Base-by-base conservation (phyloP, 192 early-diverging fungal species). In the Chytriomyces sp. region DNA sequence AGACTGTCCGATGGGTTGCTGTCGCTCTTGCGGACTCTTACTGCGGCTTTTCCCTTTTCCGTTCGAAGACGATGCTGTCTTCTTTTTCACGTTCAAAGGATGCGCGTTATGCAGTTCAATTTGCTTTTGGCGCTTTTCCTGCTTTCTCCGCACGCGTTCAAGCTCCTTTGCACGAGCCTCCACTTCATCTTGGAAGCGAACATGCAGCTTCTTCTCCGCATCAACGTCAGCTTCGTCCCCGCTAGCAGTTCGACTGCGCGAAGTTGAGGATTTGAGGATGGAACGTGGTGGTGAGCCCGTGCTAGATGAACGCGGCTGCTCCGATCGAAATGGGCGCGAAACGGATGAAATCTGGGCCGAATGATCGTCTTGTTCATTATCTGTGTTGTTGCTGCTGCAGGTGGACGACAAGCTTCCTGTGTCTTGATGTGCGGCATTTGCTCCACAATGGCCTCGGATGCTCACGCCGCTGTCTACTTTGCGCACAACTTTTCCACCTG, bases 131-230 rank as follows among this genome's bases (percentile, higher is more conserved):
- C 60, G 59, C 17, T 37, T 41, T 22, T 73, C 71, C 37, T 73
- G 71, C 37, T 73, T 73, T 6, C 60, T 34, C 40, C 39, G 32
- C 39, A 73, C 56, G 3, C 53, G 59, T 17, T 64, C 71, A 22
- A 60, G 17, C 38, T 64, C 60, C 6, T 38, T 32, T 2, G 28
- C 30, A 1, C 36, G 41, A n/a, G 54, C 57, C 31, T 70, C 68
- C 1, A 70, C 68, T 59, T 70, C 68, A 41, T 70, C 68, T 33
- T 55, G 37, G 39, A 70, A 70, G 14, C 68, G 54, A 5, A 70
- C 68, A 33, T 57, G 56, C 3, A 25, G 37, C 34, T 44, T 38
- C 5, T 39, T 19, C 7, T 17, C 5, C 39, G 44, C 44, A n/a
- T 49, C 44, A 49, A n/a, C 44, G 44, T 3, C 22, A 2, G 14